phyloP scores from a whole-genome alignment of 768 basidiomycete species.

The Stropharia rugosoannulata region DNA sequence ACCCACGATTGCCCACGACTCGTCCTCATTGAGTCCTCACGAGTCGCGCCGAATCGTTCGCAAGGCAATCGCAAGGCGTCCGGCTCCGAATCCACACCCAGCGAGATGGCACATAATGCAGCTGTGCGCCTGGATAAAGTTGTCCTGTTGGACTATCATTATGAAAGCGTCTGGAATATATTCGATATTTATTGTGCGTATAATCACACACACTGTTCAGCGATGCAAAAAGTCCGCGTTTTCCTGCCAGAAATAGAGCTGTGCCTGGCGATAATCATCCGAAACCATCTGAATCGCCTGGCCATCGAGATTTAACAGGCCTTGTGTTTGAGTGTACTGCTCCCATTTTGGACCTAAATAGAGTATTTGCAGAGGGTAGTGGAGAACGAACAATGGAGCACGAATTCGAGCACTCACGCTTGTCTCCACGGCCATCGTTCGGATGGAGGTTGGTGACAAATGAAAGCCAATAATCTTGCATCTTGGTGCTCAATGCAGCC shows the following conservation, averaged over 20 bases:
- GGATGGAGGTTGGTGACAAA: constrained; percentile 32
- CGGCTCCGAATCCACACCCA: too few relatives aligned
- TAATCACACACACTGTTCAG: not conserved
- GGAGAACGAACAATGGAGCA: not conserved
- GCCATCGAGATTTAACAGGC: constrained; percentile 3
- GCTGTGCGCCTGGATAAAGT: too few relatives aligned
- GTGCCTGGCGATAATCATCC: constrained; percentile 5
- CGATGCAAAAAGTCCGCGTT: constrained; percentile 7
- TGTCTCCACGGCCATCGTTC: constrained; percentile 30
- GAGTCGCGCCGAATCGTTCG: too few relatives aligned
- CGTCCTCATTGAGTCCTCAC: too few relatives aligned
- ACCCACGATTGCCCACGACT: too few relatives aligned
- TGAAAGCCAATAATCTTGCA: constrained; percentile 40
- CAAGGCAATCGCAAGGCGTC: too few relatives aligned
- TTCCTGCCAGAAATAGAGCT: constrained; percentile 5
- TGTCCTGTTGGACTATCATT: too few relatives aligned
- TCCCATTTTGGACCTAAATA: constrained; percentile 6
- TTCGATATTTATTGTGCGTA: too few relatives aligned
- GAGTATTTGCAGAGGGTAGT: not conserved
- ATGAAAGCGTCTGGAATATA: too few relatives aligned
- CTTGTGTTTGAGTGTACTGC: constrained; percentile 9
- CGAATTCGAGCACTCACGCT: not conserved
- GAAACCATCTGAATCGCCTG: not conserved
- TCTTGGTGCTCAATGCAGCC: constrained; percentile 20
- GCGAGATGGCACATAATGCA: too few relatives aligned